Conservation (phyloP, 352 stramenopile species). For the Globisporangium lucens region DNA sequence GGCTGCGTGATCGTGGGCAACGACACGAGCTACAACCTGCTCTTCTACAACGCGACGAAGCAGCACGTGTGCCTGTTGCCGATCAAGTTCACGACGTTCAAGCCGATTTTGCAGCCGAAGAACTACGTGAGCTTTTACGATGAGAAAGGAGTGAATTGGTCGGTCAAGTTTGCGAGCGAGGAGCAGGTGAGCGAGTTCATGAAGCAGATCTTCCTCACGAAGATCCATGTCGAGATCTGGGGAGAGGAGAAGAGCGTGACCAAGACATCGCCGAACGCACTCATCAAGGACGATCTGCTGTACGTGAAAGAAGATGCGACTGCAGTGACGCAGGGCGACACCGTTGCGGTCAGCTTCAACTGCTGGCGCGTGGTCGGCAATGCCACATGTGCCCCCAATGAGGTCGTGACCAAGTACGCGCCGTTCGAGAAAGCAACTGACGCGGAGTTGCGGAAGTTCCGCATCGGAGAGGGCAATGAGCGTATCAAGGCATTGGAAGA, state of each 20-base stretch:
- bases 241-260: constrained; percentile 50
- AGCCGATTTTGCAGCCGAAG: constrained; percentile 69
- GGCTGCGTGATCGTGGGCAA: constrained; percentile 72
- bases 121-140: constrained; percentile 87
- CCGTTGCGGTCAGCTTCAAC: constrained; percentile 61
- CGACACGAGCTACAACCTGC: constrained; percentile 60
- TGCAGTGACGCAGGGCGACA: constrained; percentile 52
- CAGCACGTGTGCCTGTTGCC: constrained; percentile 56
- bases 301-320: constrained; percentile 33
- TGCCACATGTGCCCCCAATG: constrained; percentile 41
- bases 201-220: constrained; percentile 62
- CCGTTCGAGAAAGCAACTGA: constrained; percentile 66
- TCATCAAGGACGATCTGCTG: constrained; percentile 54
- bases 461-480: constrained; percentile 70
- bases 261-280: constrained; percentile 38
- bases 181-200: constrained; percentile 65
- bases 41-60: constrained; percentile 78
- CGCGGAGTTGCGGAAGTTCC: constrained; percentile 62
- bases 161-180: constrained; percentile 66
- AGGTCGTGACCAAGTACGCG: constrained; percentile 75
- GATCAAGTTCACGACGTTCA: constrained; percentile 49
- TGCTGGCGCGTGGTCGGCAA: constrained; percentile 80
- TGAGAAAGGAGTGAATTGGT: constrained; percentile 65
- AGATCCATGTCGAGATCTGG: constrained; percentile 84
- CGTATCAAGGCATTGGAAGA: constrained; percentile 89